phyloP scores from a whole-genome alignment of 352 stramenopile species.

The Phytophthora sansomeana region DNA sequence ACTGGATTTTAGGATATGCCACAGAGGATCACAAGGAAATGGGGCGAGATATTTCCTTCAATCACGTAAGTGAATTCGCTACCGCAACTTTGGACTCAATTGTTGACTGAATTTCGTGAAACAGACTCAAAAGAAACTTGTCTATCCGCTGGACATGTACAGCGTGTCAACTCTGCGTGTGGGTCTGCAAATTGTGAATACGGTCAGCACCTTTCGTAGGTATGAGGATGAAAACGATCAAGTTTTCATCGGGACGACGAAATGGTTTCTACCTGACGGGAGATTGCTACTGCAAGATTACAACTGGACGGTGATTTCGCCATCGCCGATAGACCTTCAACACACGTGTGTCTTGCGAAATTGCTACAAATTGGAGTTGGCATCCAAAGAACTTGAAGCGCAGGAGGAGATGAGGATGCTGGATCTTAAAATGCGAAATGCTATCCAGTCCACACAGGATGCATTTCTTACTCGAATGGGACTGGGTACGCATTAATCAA shows the following conservation, averaged over 20 bases:
- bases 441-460: neutral
- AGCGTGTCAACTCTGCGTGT: conserved; percentile 12
- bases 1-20: conserved; percentile 21
- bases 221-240: conserved; percentile 28
- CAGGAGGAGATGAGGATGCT: neutral
- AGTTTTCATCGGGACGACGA: conserved; percentile 21
- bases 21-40: conserved; percentile 12
- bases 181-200: conserved; percentile 5
- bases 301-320: conserved; percentile 29
- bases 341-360: conserved; percentile 14
- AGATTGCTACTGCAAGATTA: conserved; percentile 29
- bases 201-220: conserved; percentile 13
- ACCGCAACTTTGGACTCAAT: neutral
- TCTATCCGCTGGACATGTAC: conserved; percentile 26
- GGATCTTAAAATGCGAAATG: neutral
- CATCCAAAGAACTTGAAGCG: neutral
- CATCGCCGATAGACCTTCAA: neutral
- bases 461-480: neutral
- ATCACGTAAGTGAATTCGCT: neutral
- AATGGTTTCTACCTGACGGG: conserved; percentile 28
- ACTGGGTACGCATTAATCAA: too few species aligned
- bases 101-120: neutral
- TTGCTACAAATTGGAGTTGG: conserved; percentile 25
- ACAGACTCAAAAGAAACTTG: conserved; percentile 5
- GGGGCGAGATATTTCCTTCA: conserved; percentile 14